phyloP scores from a whole-genome alignment of 2,329 filamentous ascomycete genomes.

The Xylaria polymorpha region DNA sequence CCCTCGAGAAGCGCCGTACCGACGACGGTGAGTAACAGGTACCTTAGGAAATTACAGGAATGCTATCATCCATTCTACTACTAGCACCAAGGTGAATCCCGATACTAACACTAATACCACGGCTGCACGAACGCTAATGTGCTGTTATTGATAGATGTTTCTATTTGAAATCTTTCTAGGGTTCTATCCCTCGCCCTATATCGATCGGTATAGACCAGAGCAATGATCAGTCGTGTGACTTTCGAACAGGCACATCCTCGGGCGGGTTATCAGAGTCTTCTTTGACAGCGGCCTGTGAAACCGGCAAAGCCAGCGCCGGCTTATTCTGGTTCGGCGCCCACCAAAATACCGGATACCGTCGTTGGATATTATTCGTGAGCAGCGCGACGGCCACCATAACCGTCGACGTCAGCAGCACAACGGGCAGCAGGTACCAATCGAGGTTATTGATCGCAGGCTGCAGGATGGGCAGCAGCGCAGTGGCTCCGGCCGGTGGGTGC shows the following conservation, averaged over 20 bases:
- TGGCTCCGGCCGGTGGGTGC: slow-evolving; percentile 23
- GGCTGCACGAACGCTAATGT: no score
- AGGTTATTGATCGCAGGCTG: slow-evolving; percentile 14
- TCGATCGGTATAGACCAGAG: no score
- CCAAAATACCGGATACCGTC: slow-evolving; percentile 13
- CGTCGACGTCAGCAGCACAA: slow-evolving; percentile 16
- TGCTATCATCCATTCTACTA: no score
- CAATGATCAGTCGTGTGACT: neutral
- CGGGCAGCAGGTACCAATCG: slow-evolving; percentile 14
- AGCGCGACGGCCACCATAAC: slow-evolving; percentile 13
- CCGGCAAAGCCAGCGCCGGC: neutral
- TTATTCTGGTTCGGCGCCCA: neutral
- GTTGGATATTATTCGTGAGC: slow-evolving; percentile 15
- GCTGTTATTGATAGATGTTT: no score
- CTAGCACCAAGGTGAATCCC: no score
- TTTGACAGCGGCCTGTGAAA: neutral
- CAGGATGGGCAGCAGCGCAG: slow-evolving; percentile 11
- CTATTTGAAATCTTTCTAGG: no score
- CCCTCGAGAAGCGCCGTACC: neutral
- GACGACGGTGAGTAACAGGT: no score
- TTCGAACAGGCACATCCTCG: neutral
- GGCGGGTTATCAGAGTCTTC: neutral
- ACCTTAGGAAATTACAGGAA: no score
- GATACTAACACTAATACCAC: no score
- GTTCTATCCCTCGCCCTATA: no score